These are phyloP conservation scores for Daldinia sp. DNA, from an alignment of 2,329 filamentous ascomycete species.

Conservation along the genomic window DNA sequence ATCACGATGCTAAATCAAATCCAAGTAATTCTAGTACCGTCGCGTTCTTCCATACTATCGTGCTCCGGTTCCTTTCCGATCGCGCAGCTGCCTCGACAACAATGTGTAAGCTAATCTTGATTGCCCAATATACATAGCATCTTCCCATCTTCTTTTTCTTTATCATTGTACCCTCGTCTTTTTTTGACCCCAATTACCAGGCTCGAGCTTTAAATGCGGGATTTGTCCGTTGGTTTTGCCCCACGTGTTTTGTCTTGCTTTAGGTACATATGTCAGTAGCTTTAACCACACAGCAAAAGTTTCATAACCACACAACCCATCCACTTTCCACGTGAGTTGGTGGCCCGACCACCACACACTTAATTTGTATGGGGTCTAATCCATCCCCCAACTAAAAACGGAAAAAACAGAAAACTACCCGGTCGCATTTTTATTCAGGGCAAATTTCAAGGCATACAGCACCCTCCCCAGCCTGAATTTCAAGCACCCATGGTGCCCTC, in stretches of 20 bases:
- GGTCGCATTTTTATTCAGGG: too few species aligned
- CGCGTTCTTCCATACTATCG: not conserved
- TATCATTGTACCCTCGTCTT: not conserved
- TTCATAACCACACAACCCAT: too few species aligned
- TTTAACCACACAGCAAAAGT: too few species aligned
- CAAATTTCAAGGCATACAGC: too few species aligned
- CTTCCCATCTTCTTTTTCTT: not conserved
- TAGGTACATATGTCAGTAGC: too few species aligned
- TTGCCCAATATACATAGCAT: not conserved
- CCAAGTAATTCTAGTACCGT: slow-evolving; percentile 11
- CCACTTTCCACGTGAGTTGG: too few species aligned
- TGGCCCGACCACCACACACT: too few species aligned
- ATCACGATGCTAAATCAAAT: slow-evolving; percentile 20
- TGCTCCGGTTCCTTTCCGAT: not conserved
- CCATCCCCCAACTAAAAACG: too few species aligned
- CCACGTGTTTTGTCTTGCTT: slow-evolving; percentile 1
- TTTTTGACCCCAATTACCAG: not conserved
- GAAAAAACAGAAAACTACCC: too few species aligned
- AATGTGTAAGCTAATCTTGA: not conserved
- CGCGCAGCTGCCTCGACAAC: not conserved
- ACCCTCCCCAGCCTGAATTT: too few species aligned
- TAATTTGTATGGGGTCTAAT: too few species aligned
- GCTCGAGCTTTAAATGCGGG: not conserved
- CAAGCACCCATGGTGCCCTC: too few species aligned
- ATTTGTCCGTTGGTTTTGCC: not conserved